Conservation (phyloP, 2,329 filamentous ascomycete genomes). For the Arthrocladium fulminans region DNA sequence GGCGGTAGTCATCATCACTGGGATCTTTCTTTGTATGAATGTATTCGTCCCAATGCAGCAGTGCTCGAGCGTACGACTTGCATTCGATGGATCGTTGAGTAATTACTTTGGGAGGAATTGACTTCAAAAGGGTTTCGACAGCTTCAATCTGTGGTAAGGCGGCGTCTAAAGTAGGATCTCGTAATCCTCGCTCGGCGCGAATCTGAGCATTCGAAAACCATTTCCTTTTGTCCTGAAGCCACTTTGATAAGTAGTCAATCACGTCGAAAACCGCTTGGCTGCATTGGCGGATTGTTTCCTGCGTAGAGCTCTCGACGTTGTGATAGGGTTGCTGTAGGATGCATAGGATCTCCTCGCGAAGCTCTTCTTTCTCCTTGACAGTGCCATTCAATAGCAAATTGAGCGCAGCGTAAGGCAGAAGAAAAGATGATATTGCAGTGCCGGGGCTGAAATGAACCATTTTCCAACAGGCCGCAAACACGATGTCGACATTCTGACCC, state of each 20-base stretch:
- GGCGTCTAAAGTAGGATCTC: conserved; percentile 13
- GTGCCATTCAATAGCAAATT: conserved; percentile 72
- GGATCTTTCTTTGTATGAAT: conserved; percentile 50
- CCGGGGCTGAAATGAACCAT: conserved; percentile 73
- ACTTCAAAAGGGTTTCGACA: conserved; percentile 64
- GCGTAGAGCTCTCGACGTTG: conserved; percentile 46
- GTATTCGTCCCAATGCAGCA: conserved; percentile 93
- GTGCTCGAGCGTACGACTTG: conserved; percentile 79
- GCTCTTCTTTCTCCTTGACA: conserved; percentile 50
- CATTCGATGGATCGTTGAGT: conserved; percentile 85
- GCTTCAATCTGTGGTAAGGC: conserved; percentile 41
- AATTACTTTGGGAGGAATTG: conserved; percentile 61
- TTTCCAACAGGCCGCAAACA: conserved; percentile 74
- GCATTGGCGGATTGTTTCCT: conserved; percentile 71
- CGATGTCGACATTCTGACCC: conserved; percentile 60
- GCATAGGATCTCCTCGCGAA: conserved; percentile 63
- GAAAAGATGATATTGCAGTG: conserved; percentile 72
- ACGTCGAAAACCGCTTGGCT: conserved; percentile 89
- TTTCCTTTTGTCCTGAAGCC: conserved; percentile 71
- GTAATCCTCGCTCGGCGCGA: conserved; percentile 15
- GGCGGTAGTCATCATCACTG: conserved; percentile 55
- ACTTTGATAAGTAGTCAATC: conserved; percentile 83
- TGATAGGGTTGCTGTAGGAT: conserved; percentile 61
- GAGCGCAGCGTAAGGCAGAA: conserved; percentile 77
- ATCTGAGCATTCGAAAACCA: conserved; percentile 18